Evolutionary conservation across 78 protist genomes (phyloP).

Genomic region (Dictyostelium intermedium): DNA sequence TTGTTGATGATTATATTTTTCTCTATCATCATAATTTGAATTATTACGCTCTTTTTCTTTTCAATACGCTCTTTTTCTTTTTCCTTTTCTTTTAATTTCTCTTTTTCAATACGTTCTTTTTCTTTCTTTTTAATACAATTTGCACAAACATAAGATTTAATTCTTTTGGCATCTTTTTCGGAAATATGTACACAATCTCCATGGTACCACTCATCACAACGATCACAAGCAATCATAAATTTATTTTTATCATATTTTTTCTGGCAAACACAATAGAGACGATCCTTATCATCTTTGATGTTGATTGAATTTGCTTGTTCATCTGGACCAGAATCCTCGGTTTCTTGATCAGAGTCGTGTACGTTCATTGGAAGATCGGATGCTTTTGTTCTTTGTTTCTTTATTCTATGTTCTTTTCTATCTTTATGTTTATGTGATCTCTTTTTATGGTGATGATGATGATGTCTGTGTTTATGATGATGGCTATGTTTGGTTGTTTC

Average conservation of each 20-base stretch:
- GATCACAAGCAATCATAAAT: slow-evolving; percentile 81
- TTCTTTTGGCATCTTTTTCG: slow-evolving; percentile 71
- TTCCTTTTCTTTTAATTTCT: not conserved
- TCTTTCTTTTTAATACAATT: slow-evolving; percentile 43
- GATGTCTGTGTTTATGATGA: not conserved
- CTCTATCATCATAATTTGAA: not conserved
- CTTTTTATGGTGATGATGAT: slow-evolving; percentile 1
- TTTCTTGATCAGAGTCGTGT: slow-evolving; percentile 2
- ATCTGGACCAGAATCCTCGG: slow-evolving; percentile 30
- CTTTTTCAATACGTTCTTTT: not conserved
- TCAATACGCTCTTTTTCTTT: not conserved
- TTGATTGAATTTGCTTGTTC: not conserved
- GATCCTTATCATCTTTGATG: not conserved
- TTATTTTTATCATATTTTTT: slow-evolving; percentile 54
- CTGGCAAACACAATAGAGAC: slow-evolving; percentile 55
- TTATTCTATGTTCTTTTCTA: slow-evolving; percentile 17
- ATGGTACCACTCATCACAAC: slow-evolving; percentile 82
- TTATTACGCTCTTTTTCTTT: not conserved
- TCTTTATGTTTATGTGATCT: slow-evolving; percentile 31
- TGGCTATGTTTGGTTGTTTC: not conserved
- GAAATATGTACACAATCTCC: slow-evolving; percentile 79
- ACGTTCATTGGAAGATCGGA: not conserved
- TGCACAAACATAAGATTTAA: slow-evolving; percentile 57
- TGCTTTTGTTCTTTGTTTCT: not conserved
- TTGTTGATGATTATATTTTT: not conserved